phyloP scores from a whole-genome alignment of 2,329 filamentous ascomycete species.

The Cladophialophora carrionii region DNA sequence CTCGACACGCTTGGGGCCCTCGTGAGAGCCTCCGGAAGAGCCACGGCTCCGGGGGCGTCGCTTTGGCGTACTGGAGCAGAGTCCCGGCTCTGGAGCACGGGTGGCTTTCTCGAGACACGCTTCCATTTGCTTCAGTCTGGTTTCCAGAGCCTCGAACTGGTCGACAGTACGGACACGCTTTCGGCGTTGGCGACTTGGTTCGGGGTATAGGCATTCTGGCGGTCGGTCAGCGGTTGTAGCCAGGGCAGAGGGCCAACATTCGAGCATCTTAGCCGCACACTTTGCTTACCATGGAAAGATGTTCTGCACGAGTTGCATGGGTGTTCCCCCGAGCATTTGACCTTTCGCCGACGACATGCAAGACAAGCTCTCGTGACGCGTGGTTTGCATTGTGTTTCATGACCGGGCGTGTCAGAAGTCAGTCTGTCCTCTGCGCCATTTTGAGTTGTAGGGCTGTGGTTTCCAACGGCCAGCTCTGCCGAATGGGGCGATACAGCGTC shows the following conservation, averaged over 20 bases:
- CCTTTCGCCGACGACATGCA: constrained; percentile 12
- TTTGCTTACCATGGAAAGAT: constrained; percentile 16
- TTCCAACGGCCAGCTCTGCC: no score
- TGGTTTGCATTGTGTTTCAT: neutral
- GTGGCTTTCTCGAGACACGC: constrained; percentile 9
- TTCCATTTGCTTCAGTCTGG: constrained; percentile 7
- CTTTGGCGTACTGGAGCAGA: neutral
- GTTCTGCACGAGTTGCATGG: constrained; percentile 10
- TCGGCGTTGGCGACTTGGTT: constrained; percentile 12
- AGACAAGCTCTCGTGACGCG: constrained; percentile 7
- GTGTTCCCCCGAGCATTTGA: constrained; percentile 11
- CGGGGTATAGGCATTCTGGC: constrained; percentile 11
- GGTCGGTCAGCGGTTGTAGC: neutral
- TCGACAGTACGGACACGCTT: constrained; percentile 9
- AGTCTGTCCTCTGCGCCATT: no score
- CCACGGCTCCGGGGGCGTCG: neutral
- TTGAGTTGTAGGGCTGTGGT: no score
- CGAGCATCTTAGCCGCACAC: no score
- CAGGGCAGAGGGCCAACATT: neutral
- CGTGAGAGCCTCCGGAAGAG: neutral
- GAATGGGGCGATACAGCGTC: no score
- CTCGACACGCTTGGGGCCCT: neutral
- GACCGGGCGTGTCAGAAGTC: neutral
- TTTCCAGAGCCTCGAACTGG: constrained; percentile 14
- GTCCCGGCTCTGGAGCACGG: neutral